Conservation (phyloP, 192 early-diverging fungal species). For the Entomortierella chlamydospora region DNA sequence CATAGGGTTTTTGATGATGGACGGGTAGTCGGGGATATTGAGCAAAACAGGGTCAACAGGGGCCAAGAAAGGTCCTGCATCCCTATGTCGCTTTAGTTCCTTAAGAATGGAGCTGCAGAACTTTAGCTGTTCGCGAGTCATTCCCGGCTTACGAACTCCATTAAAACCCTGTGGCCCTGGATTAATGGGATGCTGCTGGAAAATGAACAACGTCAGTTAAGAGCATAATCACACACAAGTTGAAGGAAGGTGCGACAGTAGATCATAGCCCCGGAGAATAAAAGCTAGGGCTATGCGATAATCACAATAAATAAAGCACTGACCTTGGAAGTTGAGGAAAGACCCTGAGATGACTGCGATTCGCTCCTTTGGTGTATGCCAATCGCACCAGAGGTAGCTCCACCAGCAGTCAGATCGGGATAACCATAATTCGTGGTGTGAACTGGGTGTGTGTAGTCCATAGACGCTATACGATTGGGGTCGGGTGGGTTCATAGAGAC, state of each 20-base stretch:
- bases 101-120: conserved; percentile 82
- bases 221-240: not conserved
- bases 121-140: conserved; percentile 87
- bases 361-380: not conserved
- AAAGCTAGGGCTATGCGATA: not conserved
- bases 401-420: conserved; percentile 5
- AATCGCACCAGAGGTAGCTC: not conserved
- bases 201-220: not conserved
- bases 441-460: not conserved
- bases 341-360: not conserved
- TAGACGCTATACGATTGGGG: not conserved
- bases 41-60: conserved; percentile 81
- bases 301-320: not conserved
- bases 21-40: conserved; percentile 83
- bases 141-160: conserved; percentile 49
- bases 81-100: conserved; percentile 80
- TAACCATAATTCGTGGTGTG: not conserved
- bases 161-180: not conserved
- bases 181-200: not conserved
- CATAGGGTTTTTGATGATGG: conserved; percentile 82
- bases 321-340: not conserved
- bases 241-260: not conserved
- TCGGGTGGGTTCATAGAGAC: not conserved
- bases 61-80: conserved; percentile 86
- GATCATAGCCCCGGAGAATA: not conserved